Percentiles rank a stretch among this genome's conserved stretches.
Conservation (phyloP, 345 rosid species). For the Gossypium thurberi region DNA sequence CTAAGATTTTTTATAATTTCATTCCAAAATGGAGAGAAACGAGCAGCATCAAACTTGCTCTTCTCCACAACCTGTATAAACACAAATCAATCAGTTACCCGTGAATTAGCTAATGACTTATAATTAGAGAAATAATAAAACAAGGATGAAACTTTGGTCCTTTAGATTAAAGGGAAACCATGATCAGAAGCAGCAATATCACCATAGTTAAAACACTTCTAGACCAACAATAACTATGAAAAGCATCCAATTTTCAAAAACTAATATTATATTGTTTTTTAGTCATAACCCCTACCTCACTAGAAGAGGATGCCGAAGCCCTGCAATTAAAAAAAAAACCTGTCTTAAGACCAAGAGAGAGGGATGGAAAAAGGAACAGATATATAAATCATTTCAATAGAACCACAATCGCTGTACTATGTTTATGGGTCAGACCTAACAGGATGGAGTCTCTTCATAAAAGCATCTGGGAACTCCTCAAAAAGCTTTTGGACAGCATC, state of each 20-base stretch:
- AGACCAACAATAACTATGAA: background rate
- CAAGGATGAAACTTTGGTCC: background rate
- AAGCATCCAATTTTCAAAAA: background rate
- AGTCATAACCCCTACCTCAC: slow-evolving; percentile 37
- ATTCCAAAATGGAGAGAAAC: slow-evolving; percentile 93
- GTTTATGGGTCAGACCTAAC: slow-evolving; percentile 34
- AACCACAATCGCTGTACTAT: background rate
- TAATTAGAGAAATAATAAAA: slow-evolving; percentile 6
- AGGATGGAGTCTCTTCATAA: slow-evolving; percentile 57
- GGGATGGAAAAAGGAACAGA: background rate
- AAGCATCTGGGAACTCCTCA: slow-evolving; percentile 87
- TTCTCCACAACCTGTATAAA: slow-evolving; percentile 45
- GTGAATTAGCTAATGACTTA: background rate
- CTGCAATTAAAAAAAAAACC: slow-evolving; percentile 32
- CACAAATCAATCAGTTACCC: slow-evolving; percentile 3
- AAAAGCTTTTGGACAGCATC: slow-evolving; percentile 78
- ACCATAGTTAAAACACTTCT: background rate
- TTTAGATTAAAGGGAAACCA: background rate
- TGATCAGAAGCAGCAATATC: background rate
- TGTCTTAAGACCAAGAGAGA: background rate
- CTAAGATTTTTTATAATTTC: slow-evolving; percentile 78
- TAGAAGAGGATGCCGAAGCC: slow-evolving; percentile 31
- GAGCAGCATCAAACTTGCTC: slow-evolving; percentile 73
- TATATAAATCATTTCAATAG: background rate
- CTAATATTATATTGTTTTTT: background rate